Base-by-base conservation (phyloP, 345 rosid species). In the Dipteronia dyeriana region DNA sequence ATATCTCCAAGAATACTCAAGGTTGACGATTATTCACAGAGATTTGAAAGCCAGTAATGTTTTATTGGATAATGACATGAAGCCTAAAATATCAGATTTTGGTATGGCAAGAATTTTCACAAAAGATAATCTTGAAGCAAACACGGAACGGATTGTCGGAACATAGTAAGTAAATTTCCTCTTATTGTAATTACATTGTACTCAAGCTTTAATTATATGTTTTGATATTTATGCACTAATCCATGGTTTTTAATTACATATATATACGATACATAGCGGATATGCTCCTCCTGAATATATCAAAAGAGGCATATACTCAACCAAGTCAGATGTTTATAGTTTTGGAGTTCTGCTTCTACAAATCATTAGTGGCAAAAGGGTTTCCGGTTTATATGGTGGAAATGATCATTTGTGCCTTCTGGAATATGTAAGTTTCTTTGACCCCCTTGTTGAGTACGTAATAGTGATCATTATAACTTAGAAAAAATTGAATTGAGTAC, bases 1-100 rank as follows among this genome's bases (percentile, higher is more conserved):
- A 0, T 87, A 84, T 68, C 90, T 85, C 53, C 86, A 87, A 69
- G 88, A 87, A 61, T 87, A 85, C 81, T 87, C 88, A 0, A 85
- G 83, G 57, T 64, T 79, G 26, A 87, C 82, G 5, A 79, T 87
- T 16, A 81, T 87, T 57, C 90, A 87, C 70, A 74, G 86, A 68
- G 87, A 84, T 65, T 43, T 87, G 45, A 84, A 84, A 53, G 83
- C 84, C 11, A 77, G 87, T 75, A 84, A 87, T 66, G 65, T 84
- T 78, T 66, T 88, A 26, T 74, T 86, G n/a, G 87, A 88, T 16
- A 17, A 45, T 0, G 51, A 81, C 2, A 81, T 81, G 89, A 88
- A 82, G 29, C 75, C 91, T 13, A 84, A 74, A 82, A 87, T 87
- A 70, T 87, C 87, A 22, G 83, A 87, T 77, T 85, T 87, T 68